A percentile compares a stretch with the other conserved stretches of the same genome.
Conservation (phyloP, 176 grass and related monocot genomes). For the Typha latifolia region DNA sequence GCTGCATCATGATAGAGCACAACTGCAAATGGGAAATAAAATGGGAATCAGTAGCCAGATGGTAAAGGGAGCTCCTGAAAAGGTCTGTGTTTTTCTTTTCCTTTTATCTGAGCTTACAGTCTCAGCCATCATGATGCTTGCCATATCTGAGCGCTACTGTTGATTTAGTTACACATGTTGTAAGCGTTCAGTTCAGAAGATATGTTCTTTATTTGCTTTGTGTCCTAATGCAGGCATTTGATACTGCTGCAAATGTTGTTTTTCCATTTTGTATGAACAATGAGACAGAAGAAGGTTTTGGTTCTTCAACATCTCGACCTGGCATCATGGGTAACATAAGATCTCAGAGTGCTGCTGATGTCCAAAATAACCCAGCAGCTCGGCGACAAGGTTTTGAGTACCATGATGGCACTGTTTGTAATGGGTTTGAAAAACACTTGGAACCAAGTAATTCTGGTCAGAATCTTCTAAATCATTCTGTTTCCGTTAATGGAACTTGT, state of each 20-base stretch:
- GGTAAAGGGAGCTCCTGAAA: constrained; percentile 24
- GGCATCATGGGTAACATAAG: constrained; percentile 24
- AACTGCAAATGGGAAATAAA: constrained; percentile 27
- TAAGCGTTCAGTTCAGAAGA: neutral
- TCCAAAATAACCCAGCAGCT: constrained; percentile 21
- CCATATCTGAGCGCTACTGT: neutral
- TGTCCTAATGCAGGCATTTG: constrained; percentile 33
- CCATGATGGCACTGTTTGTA: constrained; percentile 17
- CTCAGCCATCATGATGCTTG: neutral
- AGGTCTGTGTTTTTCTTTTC: constrained; percentile 27
- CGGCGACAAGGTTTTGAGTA: constrained; percentile 23
- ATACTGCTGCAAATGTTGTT: constrained; percentile 14
- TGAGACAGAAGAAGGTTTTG: constrained; percentile 28
- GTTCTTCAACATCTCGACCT: constrained; percentile 20
- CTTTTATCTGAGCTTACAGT: neutral
- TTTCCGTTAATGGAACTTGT: neutral
- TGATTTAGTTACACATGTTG: neutral
- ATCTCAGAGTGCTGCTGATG: constrained; percentile 18
- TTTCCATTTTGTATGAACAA: constrained; percentile 29
- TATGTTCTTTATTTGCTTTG: constrained; percentile 3
- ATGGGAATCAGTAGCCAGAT: constrained; percentile 15
- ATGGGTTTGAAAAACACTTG: constrained; percentile 12
- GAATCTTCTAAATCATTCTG: constrained; percentile 2
- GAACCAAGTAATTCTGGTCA: neutral
- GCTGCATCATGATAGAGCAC: constrained; percentile 21